Base-by-base conservation (phyloP, 2,329 filamentous ascomycete species). In the Tympanopsis confertula region DNA sequence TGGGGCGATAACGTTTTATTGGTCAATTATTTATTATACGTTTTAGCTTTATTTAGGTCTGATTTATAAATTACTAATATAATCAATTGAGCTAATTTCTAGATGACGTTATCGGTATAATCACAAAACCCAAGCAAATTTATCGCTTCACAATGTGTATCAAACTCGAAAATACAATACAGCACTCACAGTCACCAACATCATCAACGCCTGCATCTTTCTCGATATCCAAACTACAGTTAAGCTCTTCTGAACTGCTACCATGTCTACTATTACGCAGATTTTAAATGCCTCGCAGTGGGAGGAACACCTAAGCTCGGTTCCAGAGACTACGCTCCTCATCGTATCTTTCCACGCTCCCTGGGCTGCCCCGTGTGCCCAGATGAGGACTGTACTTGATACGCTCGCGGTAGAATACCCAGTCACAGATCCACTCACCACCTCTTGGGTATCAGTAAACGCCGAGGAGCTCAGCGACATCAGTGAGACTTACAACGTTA, bases 281-380 rank as follows among this genome's bases (percentile, higher is more conserved):
- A 81, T 95, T 61, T 72, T 75, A 49, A 78, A 73, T 49, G 75
- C 86, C 51, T 64, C 71, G 47, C 76, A 78, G 50, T 95, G 91
- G 77, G 68, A 78, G 46, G 63, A 74, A 46, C 71, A 82, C 53
- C 66, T 85, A 44, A 66, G 69, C 44, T 69, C 75, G 29, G 69
- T 88, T 13, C 74, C 84, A 10, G 54, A 80, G 2, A 72, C 78
- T 13, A 76, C 83, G 13, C 75, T 95, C 42, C 69, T 89, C 44
- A 71, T 95, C 53, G 76, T 94, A 54, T 95, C 88, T 57, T 98
- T 98, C 69, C 84, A 96, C 59, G 87, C 91, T 14, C 84, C 88
- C 47, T 98, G 91, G 91, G 91, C 91, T 19, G 87, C 87, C 42
- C 91, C 91, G 35, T 96, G 91, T 68, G 79, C 84, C 45, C 87